These are phyloP conservation scores for Mycena capillaripes DNA, from an alignment of 768 basidiomycete species.

Conservation along the genomic window DNA sequence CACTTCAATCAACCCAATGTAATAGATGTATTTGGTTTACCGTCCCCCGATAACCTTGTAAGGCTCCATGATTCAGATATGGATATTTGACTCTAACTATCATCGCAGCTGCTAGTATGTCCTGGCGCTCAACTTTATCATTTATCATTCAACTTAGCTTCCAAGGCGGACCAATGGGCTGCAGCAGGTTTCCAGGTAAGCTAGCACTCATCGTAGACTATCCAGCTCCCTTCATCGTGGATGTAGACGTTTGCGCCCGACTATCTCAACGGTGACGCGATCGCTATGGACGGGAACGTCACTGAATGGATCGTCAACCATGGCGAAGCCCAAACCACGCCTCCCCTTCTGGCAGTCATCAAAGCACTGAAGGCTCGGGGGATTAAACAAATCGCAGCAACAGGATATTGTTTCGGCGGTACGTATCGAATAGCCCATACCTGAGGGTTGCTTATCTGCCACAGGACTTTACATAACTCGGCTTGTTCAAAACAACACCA, in stretches of 20 bases:
- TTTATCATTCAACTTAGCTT: neutral
- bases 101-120: slow-evolving; percentile 15
- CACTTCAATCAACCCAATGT: neutral
- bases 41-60: slow-evolving; percentile 34
- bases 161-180: slow-evolving; percentile 36
- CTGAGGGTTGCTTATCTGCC: too few relatives aligned
- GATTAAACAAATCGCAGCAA: slow-evolving; percentile 48
- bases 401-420: slow-evolving; percentile 54
- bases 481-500: slow-evolving; percentile 32
- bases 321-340: slow-evolving; percentile 45
- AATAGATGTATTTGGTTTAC: slow-evolving; percentile 36
- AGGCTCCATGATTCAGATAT: neutral
- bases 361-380: slow-evolving; percentile 51
- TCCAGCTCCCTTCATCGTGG: neutral
- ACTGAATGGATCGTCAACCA: slow-evolving; percentile 50
- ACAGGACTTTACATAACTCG: slow-evolving; percentile 29
- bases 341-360: slow-evolving; percentile 48
- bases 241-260: slow-evolving; percentile 30
- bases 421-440: neutral
- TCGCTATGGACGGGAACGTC: slow-evolving; percentile 28
- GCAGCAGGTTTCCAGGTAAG: slow-evolving; percentile 32
- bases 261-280: slow-evolving; percentile 32
- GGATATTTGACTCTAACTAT: neutral
- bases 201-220: too few relatives aligned
- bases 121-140: neutral